These are phyloP conservation scores for Talaromyces thailandensis DNA, from an alignment of 495 filamentous ascomycete species.

Conservation along the genomic window DNA sequence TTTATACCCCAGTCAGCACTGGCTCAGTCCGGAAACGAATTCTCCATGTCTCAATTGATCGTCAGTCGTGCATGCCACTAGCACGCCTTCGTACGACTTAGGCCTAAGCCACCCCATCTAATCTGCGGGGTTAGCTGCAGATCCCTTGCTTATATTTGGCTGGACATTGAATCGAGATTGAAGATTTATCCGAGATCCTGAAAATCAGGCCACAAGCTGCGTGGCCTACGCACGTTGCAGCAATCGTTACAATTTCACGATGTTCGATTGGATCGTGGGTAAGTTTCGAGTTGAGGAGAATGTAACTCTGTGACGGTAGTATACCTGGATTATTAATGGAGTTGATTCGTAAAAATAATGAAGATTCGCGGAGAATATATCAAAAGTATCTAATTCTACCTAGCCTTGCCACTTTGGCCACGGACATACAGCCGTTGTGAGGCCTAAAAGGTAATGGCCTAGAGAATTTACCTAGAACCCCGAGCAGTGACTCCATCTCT, in stretches of 20 bases:
- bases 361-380: neutral
- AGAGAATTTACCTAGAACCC: neutral
- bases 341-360: neutral
- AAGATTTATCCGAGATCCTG: neutral
- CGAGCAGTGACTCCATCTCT: neutral
- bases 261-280: neutral
- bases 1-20: neutral
- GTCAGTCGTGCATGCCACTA: neutral
- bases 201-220: neutral
- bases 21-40: neutral
- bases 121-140: neutral
- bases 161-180: neutral
- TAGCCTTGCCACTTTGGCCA: neutral
- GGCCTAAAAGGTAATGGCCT: neutral
- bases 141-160: neutral
- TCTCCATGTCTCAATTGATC: neutral
- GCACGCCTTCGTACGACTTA: neutral
- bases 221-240: neutral
- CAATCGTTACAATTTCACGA: neutral
- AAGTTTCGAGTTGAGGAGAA: neutral
- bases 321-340: neutral
- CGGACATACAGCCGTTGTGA: neutral
- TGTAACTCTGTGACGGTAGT: neutral
- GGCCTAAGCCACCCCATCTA: neutral
- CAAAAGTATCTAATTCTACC: neutral